phyloP scores from a whole-genome alignment of 208 protist genomes.

The Balamuthia mandrillaris region DNA sequence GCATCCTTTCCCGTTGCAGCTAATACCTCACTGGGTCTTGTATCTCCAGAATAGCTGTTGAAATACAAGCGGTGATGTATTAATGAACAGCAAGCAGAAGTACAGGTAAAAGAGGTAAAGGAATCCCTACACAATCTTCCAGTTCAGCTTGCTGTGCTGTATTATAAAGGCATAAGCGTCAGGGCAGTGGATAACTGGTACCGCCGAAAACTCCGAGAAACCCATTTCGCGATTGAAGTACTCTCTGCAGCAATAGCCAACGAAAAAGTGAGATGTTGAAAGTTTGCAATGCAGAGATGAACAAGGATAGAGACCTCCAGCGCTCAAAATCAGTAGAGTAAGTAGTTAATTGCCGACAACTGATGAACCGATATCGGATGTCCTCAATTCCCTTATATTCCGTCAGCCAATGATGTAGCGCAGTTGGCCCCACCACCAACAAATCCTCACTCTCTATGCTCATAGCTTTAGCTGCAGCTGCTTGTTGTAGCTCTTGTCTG shows the following conservation, averaged over 20 bases:
- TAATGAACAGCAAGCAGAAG: not conserved
- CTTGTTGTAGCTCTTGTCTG: not conserved
- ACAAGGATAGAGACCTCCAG: too few species aligned
- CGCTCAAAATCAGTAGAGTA: too few species aligned
- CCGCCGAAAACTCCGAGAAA: too few species aligned
- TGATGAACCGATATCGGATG: not conserved
- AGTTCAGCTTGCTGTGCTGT: constrained; percentile 27
- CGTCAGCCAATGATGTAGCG: constrained; percentile 31
- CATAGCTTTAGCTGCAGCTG: not conserved
- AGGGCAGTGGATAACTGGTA: constrained; percentile 42
- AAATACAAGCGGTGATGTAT: not conserved
- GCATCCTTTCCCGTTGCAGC: constrained; percentile 1
- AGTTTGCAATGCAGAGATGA: too few species aligned
- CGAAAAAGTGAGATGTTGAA: too few species aligned
- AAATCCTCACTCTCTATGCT: not conserved
- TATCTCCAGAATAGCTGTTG: constrained; percentile 63
- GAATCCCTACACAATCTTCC: constrained; percentile 49
- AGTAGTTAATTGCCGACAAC: too few species aligned
- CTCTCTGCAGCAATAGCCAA: too few species aligned
- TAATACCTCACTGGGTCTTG: constrained; percentile 46
- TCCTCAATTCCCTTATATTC: not conserved
- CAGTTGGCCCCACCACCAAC: constrained; percentile 26
- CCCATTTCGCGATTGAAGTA: too few species aligned
- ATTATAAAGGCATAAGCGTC: constrained; percentile 34
- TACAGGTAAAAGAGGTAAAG: too few species aligned